A percentile compares a stretch with the other conserved stretches of the same genome.
These are phyloP conservation scores for Scortechinia acanthostroma DNA, from an alignment of 2,329 filamentous ascomycete species.

Conservation along the genomic window DNA sequence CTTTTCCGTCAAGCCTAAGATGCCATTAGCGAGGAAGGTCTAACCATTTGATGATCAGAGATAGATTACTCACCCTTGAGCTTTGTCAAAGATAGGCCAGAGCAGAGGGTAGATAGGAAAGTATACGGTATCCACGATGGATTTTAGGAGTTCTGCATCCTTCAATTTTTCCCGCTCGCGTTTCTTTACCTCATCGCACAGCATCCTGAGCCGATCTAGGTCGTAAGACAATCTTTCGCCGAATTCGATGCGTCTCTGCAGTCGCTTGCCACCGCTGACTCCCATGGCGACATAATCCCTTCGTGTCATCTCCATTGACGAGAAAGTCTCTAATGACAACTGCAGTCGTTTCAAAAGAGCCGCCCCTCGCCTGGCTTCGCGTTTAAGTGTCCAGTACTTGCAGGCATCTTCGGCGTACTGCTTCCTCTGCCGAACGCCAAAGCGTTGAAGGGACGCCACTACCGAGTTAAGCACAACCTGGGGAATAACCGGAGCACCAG, in stretches of 20 bases:
- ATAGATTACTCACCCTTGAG: slow-evolving; percentile 61
- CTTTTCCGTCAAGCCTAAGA: slow-evolving; percentile 34
- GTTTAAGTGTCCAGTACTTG: slow-evolving; percentile 95
- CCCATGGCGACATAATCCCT: slow-evolving; percentile 96
- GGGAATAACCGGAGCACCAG: slow-evolving; percentile 88
- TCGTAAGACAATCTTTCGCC: slow-evolving; percentile 70
- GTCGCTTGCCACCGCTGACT: slow-evolving; percentile 67
- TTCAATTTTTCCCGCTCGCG: slow-evolving; percentile 74
- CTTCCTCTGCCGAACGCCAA: slow-evolving; percentile 74
- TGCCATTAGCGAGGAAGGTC: slow-evolving; percentile 1
- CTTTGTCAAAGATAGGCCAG: slow-evolving; percentile 72
- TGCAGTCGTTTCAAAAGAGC: slow-evolving; percentile 88
- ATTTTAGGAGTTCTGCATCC: slow-evolving; percentile 67
- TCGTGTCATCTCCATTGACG: slow-evolving; percentile 92
- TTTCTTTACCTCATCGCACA: slow-evolving; percentile 67
- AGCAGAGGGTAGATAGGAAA: slow-evolving; percentile 79
- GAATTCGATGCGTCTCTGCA: slow-evolving; percentile 82
- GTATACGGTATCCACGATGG: slow-evolving; percentile 81
- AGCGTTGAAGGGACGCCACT: slow-evolving; percentile 74
- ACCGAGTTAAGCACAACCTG: slow-evolving; percentile 81
- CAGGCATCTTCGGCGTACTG: slow-evolving; percentile 89
- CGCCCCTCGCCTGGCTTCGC: slow-evolving; percentile 84
- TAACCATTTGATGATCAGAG: background rate
- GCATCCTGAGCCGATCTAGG: slow-evolving; percentile 65
- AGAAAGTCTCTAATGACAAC: slow-evolving; percentile 90